These are phyloP conservation scores for Parietaria judaica DNA, from an alignment of 306 rosid genomes.

Conservation along the genomic window DNA sequence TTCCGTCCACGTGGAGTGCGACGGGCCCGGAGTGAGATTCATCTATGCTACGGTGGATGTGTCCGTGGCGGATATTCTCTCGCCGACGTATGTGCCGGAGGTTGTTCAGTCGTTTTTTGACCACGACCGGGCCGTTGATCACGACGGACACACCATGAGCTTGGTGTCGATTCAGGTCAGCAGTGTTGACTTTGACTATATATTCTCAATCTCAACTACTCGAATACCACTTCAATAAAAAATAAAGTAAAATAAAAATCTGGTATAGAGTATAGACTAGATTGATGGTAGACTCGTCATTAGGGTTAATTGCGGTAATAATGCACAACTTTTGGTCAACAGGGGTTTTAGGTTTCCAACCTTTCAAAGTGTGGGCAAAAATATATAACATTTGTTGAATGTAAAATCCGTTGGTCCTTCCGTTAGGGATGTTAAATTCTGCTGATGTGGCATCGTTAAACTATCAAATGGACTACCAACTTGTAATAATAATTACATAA, in stretches of 20 bases:
- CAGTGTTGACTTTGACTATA: neutral
- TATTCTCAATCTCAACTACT: too few relatives aligned
- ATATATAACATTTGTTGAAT: too few relatives aligned
- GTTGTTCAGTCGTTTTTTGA: constrained; percentile 49
- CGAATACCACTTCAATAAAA: too few relatives aligned
- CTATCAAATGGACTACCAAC: too few relatives aligned
- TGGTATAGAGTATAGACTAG: neutral
- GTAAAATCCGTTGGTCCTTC: too few relatives aligned
- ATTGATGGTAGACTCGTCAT: neutral
- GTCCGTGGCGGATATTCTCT: constrained; percentile 28
- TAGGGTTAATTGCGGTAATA: too few relatives aligned
- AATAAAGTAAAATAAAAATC: neutral
- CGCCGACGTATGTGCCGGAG: constrained; percentile 41
- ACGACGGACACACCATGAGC: constrained; percentile 48
- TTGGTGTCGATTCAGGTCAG: constrained; percentile 34
- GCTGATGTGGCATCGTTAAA: too few relatives aligned
- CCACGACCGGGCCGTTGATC: constrained; percentile 38
- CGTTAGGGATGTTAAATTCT: too few relatives aligned
- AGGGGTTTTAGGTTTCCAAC: too few relatives aligned
- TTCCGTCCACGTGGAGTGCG: constrained; percentile 11
- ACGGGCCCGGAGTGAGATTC: constrained; percentile 5
- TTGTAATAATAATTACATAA: too few relatives aligned
- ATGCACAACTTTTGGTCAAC: too few relatives aligned
- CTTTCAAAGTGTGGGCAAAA: too few relatives aligned
- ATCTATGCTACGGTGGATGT: neutral